Base-by-base conservation (phyloP, 495 filamentous ascomycete genomes). In the Xylaria cubensis region DNA sequence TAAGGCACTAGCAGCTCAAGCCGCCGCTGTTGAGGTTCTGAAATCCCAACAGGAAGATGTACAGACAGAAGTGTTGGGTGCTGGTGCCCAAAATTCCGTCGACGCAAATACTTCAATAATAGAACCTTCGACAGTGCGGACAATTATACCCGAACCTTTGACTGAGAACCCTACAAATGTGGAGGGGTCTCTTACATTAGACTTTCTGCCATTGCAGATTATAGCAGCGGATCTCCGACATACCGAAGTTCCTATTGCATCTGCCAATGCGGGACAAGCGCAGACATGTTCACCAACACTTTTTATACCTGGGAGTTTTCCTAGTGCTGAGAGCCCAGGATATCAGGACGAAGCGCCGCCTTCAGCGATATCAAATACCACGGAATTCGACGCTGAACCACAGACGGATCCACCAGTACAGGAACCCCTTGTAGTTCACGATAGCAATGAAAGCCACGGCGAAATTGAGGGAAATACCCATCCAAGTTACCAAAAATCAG, bases 301-400 rank as follows among this genome's bases (percentile, higher is more conserved):
- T 32, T 93, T 93, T 15, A 88, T 91, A 63, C 88, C 90, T 13
- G 87, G 87, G 44, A 85, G 84, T 55, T 89, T 90, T 66, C 82
- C 86, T 26, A 70, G 74, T 58, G 51, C 34, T 8, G 74, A 69
- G 58, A 72, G 41, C 55, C 8, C 55, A 39, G 64, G 78, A 41
- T 75, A 82, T 56, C 80, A 84, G 64, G 81, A 85, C 46, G 83
- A 86, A 63, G 74, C 79, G 1, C 87, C 88, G 15, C 79, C 79
- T 51, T 88, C 86, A 17, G 84, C 86, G 8, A 74, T 86, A 21
- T 87, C 92, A 12, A 88, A 87, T 61, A 86, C 86, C n/a, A 93
- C 90, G 8, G 86, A 89, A 71, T 92, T 93, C 74, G 92, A 94
- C 69, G 86, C 84, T 41, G 92, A 94, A 64, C 88, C 89, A 51